Base-by-base conservation (phyloP, 23 red algal genomes). In the Pyropia yezoensis region DNA sequence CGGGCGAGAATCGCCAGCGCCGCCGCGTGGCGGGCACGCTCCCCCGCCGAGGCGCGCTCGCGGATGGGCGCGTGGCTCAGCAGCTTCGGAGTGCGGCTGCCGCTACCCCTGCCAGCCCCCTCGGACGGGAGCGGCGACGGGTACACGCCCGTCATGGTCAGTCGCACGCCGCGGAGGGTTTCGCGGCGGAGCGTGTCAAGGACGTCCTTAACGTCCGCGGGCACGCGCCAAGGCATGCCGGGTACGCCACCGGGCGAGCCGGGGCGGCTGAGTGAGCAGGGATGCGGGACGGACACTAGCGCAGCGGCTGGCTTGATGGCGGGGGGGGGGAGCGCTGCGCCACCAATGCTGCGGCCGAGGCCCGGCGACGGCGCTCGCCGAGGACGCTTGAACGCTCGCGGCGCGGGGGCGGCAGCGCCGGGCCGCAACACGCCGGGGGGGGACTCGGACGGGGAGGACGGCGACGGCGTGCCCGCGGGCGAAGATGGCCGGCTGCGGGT, bases 131-230 rank as follows among this genome's bases (percentile, higher is more conserved):
- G 57, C 13, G 61, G 55, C 8, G 39, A 57, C 18, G 86, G 79
- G 53, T 82, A 81, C 17, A 98, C 55, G 16, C 94, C 94, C 15
- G 86, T 90, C 53, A 98, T 91, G 17, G 78, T 78, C 29, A 98
- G 22, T 1, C 76, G 61, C 66, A 87, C 91, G 19, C 80, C 88
- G 27, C 27, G 50, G 61, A 98, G 80, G 5, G 91, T 81, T 3
- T 74, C 18, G 45, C 74, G 33, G 22, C 94, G 94, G 29, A 87
- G 25, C 13, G 21, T 5, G 15, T 64, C 54, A 5, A 98, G 52
- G 17, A 98, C 76, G 24, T 52, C 67, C 61, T 98, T 98, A 15
- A 98, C 80, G 66, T 90, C 85, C 2, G 81, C 90, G 45, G 80
- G 75, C 21, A 62, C 34, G 56, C 67, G 33, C 76, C 70, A 89